phyloP scores from a whole-genome alignment of 495 filamentous ascomycete genomes.

The Peziza echinospora region DNA sequence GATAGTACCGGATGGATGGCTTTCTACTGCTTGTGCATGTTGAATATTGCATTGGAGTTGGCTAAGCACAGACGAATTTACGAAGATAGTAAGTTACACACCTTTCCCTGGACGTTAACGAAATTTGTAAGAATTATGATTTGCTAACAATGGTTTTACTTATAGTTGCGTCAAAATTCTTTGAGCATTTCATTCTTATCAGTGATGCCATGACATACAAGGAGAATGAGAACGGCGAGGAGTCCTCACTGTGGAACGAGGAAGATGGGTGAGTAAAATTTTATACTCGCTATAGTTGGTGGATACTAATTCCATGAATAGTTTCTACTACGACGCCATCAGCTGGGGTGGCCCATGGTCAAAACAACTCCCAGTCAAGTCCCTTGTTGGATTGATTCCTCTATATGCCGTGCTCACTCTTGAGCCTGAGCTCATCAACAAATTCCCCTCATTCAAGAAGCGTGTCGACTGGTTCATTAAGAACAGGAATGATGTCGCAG shows the following conservation, averaged over 20 bases:
- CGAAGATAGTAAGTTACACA: constrained; percentile 43
- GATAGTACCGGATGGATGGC: constrained; percentile 99
- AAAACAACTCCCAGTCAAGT: constrained; percentile 75
- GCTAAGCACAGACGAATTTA: constrained; percentile 92
- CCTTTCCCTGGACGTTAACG: not conserved
- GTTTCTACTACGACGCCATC: constrained; percentile 97
- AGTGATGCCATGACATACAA: constrained; percentile 95
- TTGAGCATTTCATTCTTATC: constrained; percentile 94
- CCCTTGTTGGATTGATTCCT: constrained; percentile 80
- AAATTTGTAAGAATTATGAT: constrained; percentile 15
- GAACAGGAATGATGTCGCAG: constrained; percentile 60
- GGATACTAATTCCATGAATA: no score
- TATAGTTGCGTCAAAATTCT: constrained; percentile 75
- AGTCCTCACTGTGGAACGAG: constrained; percentile 72
- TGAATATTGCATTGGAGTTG: constrained; percentile 85
- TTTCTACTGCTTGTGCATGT: constrained; percentile 84
- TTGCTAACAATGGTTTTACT: not conserved
- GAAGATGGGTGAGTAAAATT: constrained; percentile 63
- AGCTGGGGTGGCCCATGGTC: constrained; percentile 83
- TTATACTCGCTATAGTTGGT: constrained; percentile 4
- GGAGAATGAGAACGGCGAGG: constrained; percentile 26
- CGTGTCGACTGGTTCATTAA: constrained; percentile 82
- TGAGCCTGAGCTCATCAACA: constrained; percentile 80
- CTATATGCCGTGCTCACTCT: constrained; percentile 79
- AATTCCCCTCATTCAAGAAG: constrained; percentile 83